Evolutionary conservation across 2,329 filamentous ascomycete species (phyloP).

Genomic region (Calonectria multiphialidica): DNA sequence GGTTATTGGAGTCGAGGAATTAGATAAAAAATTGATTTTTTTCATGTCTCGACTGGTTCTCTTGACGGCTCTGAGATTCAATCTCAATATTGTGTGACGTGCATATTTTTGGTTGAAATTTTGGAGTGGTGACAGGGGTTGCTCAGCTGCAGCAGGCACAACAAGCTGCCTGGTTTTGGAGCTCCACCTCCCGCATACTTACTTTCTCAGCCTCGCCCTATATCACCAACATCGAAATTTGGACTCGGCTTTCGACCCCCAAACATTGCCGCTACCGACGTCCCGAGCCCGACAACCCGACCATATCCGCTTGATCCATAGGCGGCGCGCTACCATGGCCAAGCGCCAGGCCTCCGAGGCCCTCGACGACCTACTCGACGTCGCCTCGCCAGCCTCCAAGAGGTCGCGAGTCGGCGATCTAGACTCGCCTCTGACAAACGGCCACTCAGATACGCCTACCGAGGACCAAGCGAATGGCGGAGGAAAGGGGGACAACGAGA

Average conservation of each 20-base stretch:
- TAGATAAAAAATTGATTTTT: slow-evolving; percentile 24
- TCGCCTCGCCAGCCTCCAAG: slow-evolving; percentile 71
- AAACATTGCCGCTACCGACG: slow-evolving; percentile 1
- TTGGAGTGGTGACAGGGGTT: background rate
- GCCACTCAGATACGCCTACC: slow-evolving; percentile 39
- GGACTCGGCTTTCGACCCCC: background rate
- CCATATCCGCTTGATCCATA: background rate
- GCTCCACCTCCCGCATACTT: slow-evolving; percentile 21
- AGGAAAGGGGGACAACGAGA: slow-evolving; percentile 43
- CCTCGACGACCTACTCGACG: slow-evolving; percentile 66
- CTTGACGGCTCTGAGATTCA: background rate
- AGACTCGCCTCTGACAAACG: slow-evolving; percentile 52
- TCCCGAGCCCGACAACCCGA: background rate
- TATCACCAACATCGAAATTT: slow-evolving; percentile 15
- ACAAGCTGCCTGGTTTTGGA: slow-evolving; percentile 14
- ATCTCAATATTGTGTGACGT: background rate
- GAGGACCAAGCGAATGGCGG: slow-evolving; percentile 48
- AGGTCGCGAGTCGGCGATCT: slow-evolving; percentile 65
- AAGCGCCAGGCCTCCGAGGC: slow-evolving; percentile 73
- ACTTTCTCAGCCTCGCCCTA: slow-evolving; percentile 14
- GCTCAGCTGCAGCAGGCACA: slow-evolving; percentile 1
- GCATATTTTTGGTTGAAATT: background rate
- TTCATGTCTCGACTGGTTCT: background rate
- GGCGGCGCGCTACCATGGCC: slow-evolving; percentile 47
- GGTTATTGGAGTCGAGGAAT: slow-evolving; percentile 6